These are phyloP conservation scores for Aquanectria penicillioides DNA, from an alignment of 2,329 filamentous ascomycete genomes.

Conservation along the genomic window DNA sequence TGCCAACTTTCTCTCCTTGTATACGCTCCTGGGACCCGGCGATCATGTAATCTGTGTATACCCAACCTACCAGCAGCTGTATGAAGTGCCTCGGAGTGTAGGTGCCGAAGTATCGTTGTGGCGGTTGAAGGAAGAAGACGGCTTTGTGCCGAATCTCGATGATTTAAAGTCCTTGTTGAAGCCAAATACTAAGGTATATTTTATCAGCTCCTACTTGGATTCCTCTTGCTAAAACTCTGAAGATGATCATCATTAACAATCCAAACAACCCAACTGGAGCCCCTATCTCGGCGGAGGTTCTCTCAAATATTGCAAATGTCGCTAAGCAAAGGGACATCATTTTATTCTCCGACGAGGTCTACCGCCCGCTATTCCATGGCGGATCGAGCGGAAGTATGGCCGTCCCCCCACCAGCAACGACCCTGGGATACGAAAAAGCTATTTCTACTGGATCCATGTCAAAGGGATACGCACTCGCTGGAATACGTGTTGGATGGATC, in stretches of 20 bases:
- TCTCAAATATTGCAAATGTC: conserved; percentile 12
- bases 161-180: conserved; percentile 74
- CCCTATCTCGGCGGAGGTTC: background rate
- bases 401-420: conserved; percentile 72
- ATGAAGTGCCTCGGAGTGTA: conserved; percentile 76
- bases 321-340: conserved; percentile 11
- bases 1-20: conserved; percentile 85
- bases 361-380: conserved; percentile 13
- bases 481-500: conserved; percentile 84
- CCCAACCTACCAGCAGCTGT: conserved; percentile 88
- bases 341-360: conserved; percentile 19
- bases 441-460: conserved; percentile 85
- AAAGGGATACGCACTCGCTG: conserved; percentile 84
- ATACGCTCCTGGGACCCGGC: conserved; percentile 74
- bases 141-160: conserved; percentile 73
- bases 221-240: background rate
- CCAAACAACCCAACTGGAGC: conserved; percentile 19
- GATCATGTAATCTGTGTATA: conserved; percentile 88
- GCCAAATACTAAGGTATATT: conserved; percentile 73
- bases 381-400: conserved; percentile 45
- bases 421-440: conserved; percentile 75
- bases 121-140: conserved; percentile 72
- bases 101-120: conserved; percentile 83
- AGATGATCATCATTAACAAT: conserved; percentile 25
- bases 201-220: background rate